Base-by-base conservation (phyloP, 2,329 filamentous ascomycete species). In the Microsporum ferrugineum region DNA sequence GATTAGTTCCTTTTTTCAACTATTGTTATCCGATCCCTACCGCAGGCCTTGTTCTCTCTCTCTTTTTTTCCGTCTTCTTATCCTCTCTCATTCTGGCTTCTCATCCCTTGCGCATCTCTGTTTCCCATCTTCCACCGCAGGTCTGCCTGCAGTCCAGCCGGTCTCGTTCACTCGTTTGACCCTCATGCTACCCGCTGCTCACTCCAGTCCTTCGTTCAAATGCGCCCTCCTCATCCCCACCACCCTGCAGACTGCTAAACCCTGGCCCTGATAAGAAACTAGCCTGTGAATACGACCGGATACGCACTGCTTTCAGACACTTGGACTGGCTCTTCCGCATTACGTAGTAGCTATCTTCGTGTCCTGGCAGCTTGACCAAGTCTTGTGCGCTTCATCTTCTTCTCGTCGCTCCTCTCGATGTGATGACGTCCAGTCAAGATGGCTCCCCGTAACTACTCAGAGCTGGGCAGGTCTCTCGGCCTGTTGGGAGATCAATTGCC, bases 401-500 rank as follows among this genome's bases (percentile, higher is more conserved):
- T 17, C 51, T 55, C 29, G 14, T 43, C 36, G 38, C 56, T 58
- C 39, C 38, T 17, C 56, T 58, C 39, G 56, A 58, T 58, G 56
- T 58, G 56, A 58, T 41, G 56, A 58, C 36, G 56, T 5, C 27
- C n/a, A 29, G 23, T 31, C 36, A 58, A 45, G 56, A 58, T 41
- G 56, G 33, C 39, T 17, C 27, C 56, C 29, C 39, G 38, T 58
- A 55, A 55, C 51, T 55, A 55, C 12, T 55, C 51, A 55, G 39
- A 59, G 43, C 41, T 45, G 23, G 41, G 39, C 27, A 23, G 43
- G 31, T 34, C 57, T n/a, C 39, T 64, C 12, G 62, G 62, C 39
- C 59, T 63, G n/a, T 56, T 63, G 36, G 60, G 60, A 29, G 61
- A 66, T 14, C 60, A 62, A 36, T 34, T 65, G 29, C 63, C 62